Evolutionary conservation across 177 flowering plant genomes (phyloP), one percentile per base, ranked within the genome.

Genomic region (Vitis hybrid): DNA sequence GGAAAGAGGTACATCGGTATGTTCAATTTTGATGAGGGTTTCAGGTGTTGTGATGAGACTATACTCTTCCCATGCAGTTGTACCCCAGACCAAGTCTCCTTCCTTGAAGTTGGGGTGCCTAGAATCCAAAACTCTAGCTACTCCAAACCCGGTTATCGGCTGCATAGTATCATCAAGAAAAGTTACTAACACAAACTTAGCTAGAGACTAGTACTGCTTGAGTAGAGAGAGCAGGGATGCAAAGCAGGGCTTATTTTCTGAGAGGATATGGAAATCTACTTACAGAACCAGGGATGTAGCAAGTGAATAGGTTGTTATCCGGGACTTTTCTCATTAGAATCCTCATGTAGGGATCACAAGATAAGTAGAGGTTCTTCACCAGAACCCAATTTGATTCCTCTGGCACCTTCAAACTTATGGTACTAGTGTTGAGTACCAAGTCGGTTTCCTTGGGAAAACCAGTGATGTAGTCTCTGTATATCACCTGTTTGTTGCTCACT

Each of bases 61-160:
- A 63, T 80, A 86, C 65, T 89, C 89, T 71, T 90, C 95, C 91
- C 91, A 90, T 14, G 83, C 77, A 1, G 85, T 85, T 1, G 64
- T 20, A 3, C 93, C 87, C 84, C 85, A 84, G 17, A 80, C 77
- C 18, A 82, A 58, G 51, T 84, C 85, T 7, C 79, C 85, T 61
- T 73, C 69, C 73, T 71, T 73, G 71, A 71, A 79, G 8, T 73
- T 61, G 6, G 82, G 77, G 32, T 80, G 64, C 12, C 59, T 58
- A 6, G 85, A 82, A 46, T 80, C 84, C 74, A 84, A 11, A 46
- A 84, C 82, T 68, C 69, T 82, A 12, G 76, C 71, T 32, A 85
- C 86, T 64, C 84, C 87, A 67, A 54, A 69, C 12, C 87, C 85
- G 9, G 0, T 21, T 4, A 81, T 11, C 12, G 78, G 74, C 83